phyloP scores from a whole-genome alignment of 345 rosid genomes.

The Firmiana major region DNA sequence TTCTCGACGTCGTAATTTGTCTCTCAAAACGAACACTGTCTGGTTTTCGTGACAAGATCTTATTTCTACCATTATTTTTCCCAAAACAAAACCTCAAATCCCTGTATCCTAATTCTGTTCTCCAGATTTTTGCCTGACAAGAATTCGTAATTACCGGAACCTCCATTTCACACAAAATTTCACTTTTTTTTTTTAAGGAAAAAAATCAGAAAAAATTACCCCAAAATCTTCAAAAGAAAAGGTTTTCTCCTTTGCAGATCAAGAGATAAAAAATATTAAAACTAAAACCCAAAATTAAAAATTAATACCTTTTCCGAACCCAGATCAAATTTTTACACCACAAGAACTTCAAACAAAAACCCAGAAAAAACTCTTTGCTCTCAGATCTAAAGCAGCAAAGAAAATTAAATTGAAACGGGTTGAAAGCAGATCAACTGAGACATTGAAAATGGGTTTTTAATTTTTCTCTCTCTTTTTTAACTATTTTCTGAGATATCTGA shows the following conservation, averaged over 20 bases:
- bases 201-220: neutral
- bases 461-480: neutral
- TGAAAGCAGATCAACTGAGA: neutral
- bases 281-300: neutral
- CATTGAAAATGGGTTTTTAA: too few species aligned
- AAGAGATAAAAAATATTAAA: neutral
- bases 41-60: conserved; percentile 12
- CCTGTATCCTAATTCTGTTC: conserved; percentile 35
- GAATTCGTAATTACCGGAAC: conserved; percentile 51
- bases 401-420: neutral
- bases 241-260: neutral
- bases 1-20: conserved; percentile 26
- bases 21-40: conserved; percentile 31
- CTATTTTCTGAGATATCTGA: too few species aligned
- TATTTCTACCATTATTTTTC: neutral
- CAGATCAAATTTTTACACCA: neutral
- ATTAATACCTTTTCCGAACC: neutral
- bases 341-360: conserved; percentile 11
- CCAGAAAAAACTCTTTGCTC: neutral
- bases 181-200: too few species aligned
- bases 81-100: conserved; percentile 27
- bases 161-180: conserved; percentile 41
- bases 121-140: conserved; percentile 39
- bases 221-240: neutral
- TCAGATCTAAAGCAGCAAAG: neutral